Evolutionary conservation across 768 basidiomycete species (phyloP), one percentile per base, ranked within the genome.

Genomic region (Amanita exitialis): DNA sequence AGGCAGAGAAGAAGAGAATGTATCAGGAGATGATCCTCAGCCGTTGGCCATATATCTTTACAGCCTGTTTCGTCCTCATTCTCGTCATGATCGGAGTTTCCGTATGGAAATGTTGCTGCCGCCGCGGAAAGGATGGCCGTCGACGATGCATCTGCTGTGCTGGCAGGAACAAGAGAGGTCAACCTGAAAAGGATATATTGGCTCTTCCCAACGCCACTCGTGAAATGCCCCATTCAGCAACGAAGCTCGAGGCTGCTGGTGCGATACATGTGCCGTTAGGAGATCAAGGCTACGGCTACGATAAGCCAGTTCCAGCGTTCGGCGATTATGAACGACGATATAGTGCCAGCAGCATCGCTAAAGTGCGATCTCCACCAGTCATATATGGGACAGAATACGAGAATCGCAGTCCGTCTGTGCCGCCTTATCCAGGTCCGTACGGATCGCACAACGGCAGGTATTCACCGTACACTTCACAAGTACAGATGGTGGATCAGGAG

Each of bases 11-110:
- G 68, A 84, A 86, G 67, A 74, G 81, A 47, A 69, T 70, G 53
- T 77, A 79, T 56, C 76, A 80, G 59, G 82, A 80, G 62, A 68
- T 73, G 69, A 69, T 81, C 35, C 73, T 82, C 58, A 83, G 80
- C 59, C 82, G 73, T 53, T 88, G 82, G 86, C 84, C 81, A 3
- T 85, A 83, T 60, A 85, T 86, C 60, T 72, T 83, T 39, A 54
- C 70, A 7, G 86, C 82, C 34, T 78, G 78, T 54, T 67, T 88
- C 23, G 63, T 73, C 2, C 64, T 80, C 53, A 62, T 80, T 21
- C 48, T 73, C 28, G 56, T 79, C 39, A 56, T 75, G 27, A 51
- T 74, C 28, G 76, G 75, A 8, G 67, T 72, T 49, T 74, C 75
- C 54, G 56, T 83, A 20, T 84, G 80, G 78, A 71, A 70, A 50